Evolutionary conservation across 441 rosid species (phyloP).

Genomic region (Croton setiger): DNA sequence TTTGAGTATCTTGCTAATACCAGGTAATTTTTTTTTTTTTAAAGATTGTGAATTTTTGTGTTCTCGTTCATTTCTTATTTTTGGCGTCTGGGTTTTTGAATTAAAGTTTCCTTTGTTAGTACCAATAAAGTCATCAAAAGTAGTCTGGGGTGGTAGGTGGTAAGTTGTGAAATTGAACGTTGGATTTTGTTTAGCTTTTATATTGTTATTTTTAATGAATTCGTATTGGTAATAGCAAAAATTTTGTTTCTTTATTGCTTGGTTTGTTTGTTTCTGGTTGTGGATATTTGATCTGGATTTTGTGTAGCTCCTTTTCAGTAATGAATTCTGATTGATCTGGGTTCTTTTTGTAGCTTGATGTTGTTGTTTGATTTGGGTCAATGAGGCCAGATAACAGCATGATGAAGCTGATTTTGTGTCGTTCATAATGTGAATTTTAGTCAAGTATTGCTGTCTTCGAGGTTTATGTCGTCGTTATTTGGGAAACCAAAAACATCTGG

Average conservation of each 20-base stretch:
- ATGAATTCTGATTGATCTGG: constrained; percentile 23
- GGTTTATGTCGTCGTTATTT: constrained; percentile 1
- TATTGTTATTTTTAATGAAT: neutral
- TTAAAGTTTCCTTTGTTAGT: constrained; percentile 14
- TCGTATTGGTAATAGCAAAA: constrained; percentile 13
- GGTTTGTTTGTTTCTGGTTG: constrained; percentile 17
- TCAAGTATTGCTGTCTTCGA: constrained; percentile 13
- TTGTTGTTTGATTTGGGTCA: neutral
- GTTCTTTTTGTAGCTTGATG: constrained; percentile 11
- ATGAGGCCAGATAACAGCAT: constrained; percentile 10
- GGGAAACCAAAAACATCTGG: constrained; percentile 16
- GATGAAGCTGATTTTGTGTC: constrained; percentile 10
- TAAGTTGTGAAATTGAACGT: neutral
- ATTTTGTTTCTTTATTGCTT: constrained; percentile 14
- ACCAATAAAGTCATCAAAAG: constrained; percentile 13
- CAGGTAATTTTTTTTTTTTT: constrained; percentile 33
- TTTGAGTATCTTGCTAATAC: constrained; percentile 21
- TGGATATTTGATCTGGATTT: constrained; percentile 37
- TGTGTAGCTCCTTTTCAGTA: constrained; percentile 10
- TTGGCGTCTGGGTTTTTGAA: constrained; percentile 25
- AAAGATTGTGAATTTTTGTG: neutral
- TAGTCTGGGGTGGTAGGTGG: constrained; percentile 1
- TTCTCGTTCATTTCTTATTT: constrained; percentile 1
- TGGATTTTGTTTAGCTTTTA: neutral
- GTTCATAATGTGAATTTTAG: constrained; percentile 14